Percentiles rank a stretch among this genome's conserved stretches.
Conservation (phyloP, 2,329 filamentous ascomycete genomes). For the Fusarium albidum region DNA sequence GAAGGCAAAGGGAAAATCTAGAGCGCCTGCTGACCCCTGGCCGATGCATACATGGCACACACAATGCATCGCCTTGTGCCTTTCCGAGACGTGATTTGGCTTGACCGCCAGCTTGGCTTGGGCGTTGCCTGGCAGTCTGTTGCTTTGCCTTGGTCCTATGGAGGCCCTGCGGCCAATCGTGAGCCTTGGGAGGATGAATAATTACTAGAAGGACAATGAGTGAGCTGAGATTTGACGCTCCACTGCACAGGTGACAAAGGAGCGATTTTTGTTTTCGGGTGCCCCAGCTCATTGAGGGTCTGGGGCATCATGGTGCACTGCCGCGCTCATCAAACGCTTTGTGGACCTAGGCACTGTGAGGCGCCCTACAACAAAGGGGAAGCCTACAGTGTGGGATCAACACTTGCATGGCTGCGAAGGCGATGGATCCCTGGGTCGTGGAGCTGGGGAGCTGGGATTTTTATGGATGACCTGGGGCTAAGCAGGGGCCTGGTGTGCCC, state of each 20-base stretch:
- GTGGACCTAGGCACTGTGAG: not conserved
- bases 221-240: conserved; percentile 21
- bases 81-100: conserved; percentile 12
- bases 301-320: conserved; percentile 1
- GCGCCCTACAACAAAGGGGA: not conserved
- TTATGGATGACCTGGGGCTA: conserved; percentile 15
- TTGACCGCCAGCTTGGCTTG: conserved; percentile 5
- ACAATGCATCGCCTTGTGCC: conserved; percentile 11
- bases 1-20: conserved; percentile 14
- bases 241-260: conserved; percentile 13
- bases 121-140: not conserved
- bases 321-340: conserved; percentile 1
- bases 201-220: not conserved
- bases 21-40: conserved; percentile 16
- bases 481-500: conserved; percentile 22
- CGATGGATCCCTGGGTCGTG: conserved; percentile 11
- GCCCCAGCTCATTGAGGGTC: not conserved
- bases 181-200: not conserved
- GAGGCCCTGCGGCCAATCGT: conserved; percentile 1
- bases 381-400: conserved; percentile 2
- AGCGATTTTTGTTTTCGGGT: conserved; percentile 3
- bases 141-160: not conserved
- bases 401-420: conserved; percentile 6
- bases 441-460: conserved; percentile 8
- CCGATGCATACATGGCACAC: conserved; percentile 15